Base-by-base conservation (phyloP, 495 filamentous ascomycete species). In the Monascus purpureus region DNA sequence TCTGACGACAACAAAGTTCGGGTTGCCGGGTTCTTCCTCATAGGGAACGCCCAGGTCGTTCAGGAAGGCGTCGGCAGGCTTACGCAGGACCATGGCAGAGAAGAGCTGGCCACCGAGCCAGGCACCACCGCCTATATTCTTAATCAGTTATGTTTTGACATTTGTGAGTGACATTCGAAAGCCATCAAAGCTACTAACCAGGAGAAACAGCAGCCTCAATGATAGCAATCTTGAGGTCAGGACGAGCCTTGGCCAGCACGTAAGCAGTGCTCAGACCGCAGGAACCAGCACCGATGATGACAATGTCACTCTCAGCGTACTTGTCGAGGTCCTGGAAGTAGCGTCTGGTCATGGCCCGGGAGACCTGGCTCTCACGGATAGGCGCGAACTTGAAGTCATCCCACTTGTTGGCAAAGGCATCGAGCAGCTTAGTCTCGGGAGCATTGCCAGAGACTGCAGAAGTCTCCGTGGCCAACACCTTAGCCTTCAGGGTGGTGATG, bases 71-170 rank as follows among this genome's bases (percentile, higher is more conserved):
- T 93, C 79, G 13, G 85, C 85, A 12, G 85, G 83, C 60, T 86
- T 87, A 42, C 85, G 82, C 73, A 93, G 82, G 36, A 93, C 72
- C 85, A 93, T 93, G 33, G 83, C 84, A 44, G 70, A 77, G 68
- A 93, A 92, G 27, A 92, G 76, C 59, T 93, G 85, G 28, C 85
- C 85, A 42, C 85, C 84, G 20, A 93, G 73, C 85, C 85, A 93
- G 35, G 84, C 83, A 48, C 85, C 85, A 47, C 84, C 85, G 39
- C 84, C 68, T 65, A 14, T 46, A 13, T 34, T 33, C 17, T 17
- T 12, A 12, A 12, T 6, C 17, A 31, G 13, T 14, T 35, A 12
- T 23, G 17, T 12, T 17, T 16, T 17, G 13, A 4, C 11, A 24
- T 11, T 6, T 6, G 22, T 24, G 11, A 26, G 11, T 7, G 25